Base-by-base conservation (phyloP, 192 early-diverging fungal genomes). In the Coemansia sp. region DNA sequence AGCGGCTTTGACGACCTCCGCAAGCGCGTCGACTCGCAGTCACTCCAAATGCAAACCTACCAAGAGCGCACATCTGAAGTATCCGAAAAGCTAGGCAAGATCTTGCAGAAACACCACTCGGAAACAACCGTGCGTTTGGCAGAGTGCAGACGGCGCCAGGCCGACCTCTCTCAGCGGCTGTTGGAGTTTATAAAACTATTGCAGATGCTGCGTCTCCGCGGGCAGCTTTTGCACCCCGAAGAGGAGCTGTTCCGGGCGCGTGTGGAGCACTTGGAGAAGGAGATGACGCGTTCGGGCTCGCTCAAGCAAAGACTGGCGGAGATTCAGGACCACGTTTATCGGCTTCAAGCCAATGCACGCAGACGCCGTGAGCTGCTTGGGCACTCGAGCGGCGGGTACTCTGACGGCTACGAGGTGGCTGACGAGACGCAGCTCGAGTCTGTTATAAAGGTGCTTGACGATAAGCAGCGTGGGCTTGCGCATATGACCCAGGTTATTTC, bases 1-100 rank as follows among this genome's bases (percentile, higher is more conserved):
- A 84, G 89, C 60, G 94, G 95, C 17, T 98, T 97, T 59, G 91
- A 88, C 5, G 95, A 95, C 57, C 71, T 98, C 12, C 86, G 93
- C 50, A 94, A 93, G 80, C 85, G 96, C 11, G 87, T 92, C 46
- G 87, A 87, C 21, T 75, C 85, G 50, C 95, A 97, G 73, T 82
- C 90, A 8, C 59, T 87, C 22, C 81, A 87, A 62, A 82, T 82
- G 44, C 73, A 89, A 47, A 82, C 85, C 40, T 91, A 94, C 71
- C 76, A 84, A 68, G 84, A 78, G 62, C 93, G 90, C 72, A 72
- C 95, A 10, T 71, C 86, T 69, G 91, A 91, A 70, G 77, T 89
- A 20, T 59, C 78, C 5, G 66, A 82, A 49, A 84, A 85, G 75
- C 66, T 94, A 5, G 74, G 82, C 49, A 55, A 71, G 17, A 66